phyloP scores from a whole-genome alignment of 1,284 basidiomycete species.

The Leccinum griseonigrum region DNA sequence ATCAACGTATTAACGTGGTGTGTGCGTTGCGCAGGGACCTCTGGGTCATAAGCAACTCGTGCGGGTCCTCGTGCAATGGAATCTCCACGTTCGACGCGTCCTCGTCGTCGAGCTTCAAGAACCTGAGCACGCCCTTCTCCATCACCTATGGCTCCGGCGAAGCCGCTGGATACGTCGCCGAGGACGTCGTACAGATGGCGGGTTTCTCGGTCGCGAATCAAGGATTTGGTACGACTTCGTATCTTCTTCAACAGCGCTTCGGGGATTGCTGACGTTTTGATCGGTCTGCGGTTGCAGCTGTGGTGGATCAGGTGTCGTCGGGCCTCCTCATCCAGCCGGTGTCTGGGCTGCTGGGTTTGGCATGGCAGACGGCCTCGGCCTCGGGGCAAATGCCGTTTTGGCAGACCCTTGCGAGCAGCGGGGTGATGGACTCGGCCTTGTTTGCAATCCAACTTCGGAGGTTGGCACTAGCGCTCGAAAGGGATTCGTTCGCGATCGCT shows the following conservation, averaged over 20 bases:
- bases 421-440: slow-evolving; percentile 34
- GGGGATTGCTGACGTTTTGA: neutral
- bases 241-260: slow-evolving; percentile 8
- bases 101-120: slow-evolving; percentile 30
- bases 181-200: slow-evolving; percentile 43
- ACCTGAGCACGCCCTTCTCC: slow-evolving; percentile 14
- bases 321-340: slow-evolving; percentile 18
- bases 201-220: slow-evolving; percentile 43
- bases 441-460: slow-evolving; percentile 39
- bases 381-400: slow-evolving; percentile 42
- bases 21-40: slow-evolving; percentile 20
- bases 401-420: slow-evolving; percentile 41
- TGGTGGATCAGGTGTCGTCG: slow-evolving; percentile 18
- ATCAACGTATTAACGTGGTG: neutral
- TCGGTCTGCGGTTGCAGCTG: slow-evolving; percentile 11
- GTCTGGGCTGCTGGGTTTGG: slow-evolving; percentile 31
- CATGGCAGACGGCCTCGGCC: slow-evolving; percentile 25
- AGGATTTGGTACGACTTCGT: slow-evolving; percentile 35
- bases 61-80: slow-evolving; percentile 15
- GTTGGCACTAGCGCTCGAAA: slow-evolving; percentile 14
- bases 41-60: slow-evolving; percentile 21
- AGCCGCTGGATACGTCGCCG: slow-evolving; percentile 34
- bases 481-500: neutral
- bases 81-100: slow-evolving; percentile 19
- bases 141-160: slow-evolving; percentile 27